phyloP scores from a whole-genome alignment of 129 eudicot genomes.

The Flaveria robusta region DNA sequence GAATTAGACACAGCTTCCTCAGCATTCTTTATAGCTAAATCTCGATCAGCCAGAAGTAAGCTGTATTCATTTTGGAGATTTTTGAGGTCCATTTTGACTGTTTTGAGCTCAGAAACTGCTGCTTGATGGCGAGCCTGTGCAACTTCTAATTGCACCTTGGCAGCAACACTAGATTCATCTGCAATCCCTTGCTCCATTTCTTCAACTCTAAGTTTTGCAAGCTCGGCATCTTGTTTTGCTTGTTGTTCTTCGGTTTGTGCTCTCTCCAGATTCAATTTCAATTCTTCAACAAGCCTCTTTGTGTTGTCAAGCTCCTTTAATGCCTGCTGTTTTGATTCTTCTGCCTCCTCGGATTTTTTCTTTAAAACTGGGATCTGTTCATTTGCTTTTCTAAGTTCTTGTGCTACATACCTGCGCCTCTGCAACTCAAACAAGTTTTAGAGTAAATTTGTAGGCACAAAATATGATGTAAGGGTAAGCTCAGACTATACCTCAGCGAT shows the following conservation, averaged over 20 bases:
- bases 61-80: conserved; percentile 51
- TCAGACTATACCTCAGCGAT: conserved; percentile 42
- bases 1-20: conserved; percentile 53
- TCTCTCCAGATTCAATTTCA: conserved; percentile 72
- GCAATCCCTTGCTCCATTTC: conserved; percentile 91
- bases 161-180: conserved; percentile 69
- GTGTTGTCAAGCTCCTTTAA: conserved; percentile 75
- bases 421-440: conserved; percentile 31
- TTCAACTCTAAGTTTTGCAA: conserved; percentile 71
- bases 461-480: neutral
- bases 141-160: conserved; percentile 83
- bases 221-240: conserved; percentile 86
- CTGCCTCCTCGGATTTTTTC: conserved; percentile 68
- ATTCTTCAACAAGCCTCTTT: conserved; percentile 70
- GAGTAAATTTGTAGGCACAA: neutral
- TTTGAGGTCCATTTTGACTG: conserved; percentile 53
- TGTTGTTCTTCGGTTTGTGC: conserved; percentile 78
- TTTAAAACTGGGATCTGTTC: conserved; percentile 68
- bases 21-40: conserved; percentile 57
- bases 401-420: conserved; percentile 64
- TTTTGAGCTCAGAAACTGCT: conserved; percentile 60
- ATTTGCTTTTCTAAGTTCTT: conserved; percentile 63
- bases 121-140: conserved; percentile 66
- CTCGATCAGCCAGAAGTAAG: conserved; percentile 47
- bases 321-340: conserved; percentile 55